phyloP scores from a whole-genome alignment of 1,284 basidiomycete species.

The Pascua guehoae region DNA sequence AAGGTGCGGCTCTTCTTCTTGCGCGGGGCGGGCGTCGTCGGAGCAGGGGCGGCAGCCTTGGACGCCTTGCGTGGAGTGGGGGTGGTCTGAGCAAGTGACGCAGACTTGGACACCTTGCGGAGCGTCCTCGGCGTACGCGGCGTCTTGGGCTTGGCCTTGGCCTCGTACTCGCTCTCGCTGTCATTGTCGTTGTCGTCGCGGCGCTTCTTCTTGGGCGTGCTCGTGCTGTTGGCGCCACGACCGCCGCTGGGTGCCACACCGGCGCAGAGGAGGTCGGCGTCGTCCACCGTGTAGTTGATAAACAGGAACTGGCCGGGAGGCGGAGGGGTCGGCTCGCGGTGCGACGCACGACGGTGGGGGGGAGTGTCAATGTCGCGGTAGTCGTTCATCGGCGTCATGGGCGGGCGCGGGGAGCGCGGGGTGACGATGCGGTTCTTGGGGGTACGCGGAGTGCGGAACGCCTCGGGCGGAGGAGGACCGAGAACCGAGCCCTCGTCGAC shows the following conservation, averaged over 20 bases:
- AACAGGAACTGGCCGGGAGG: slow-evolving; percentile 23
- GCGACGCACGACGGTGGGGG: too few relatives aligned
- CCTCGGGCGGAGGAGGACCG: too few relatives aligned
- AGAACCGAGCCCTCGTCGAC: too few relatives aligned
- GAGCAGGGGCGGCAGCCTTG: too few relatives aligned
- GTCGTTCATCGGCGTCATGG: too few relatives aligned
- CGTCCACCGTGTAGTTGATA: slow-evolving; percentile 44
- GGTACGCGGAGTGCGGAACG: not conserved
- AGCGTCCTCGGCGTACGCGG: not conserved
- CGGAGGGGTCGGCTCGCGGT: not conserved
- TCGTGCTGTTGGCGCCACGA: slow-evolving; percentile 9
- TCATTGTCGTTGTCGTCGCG: slow-evolving; percentile 22
- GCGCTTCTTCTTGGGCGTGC: not conserved
- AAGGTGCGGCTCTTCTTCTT: too few relatives aligned
- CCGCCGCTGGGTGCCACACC: slow-evolving; percentile 45
- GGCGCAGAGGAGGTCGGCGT: slow-evolving; percentile 39
- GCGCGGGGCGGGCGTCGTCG: too few relatives aligned
- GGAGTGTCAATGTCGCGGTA: too few relatives aligned
- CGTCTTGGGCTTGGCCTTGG: not conserved
- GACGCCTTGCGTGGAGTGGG: too few relatives aligned
- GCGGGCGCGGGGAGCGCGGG: not conserved
- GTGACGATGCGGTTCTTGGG: not conserved
- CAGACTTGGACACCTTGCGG: too few relatives aligned
- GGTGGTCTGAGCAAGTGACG: not conserved
- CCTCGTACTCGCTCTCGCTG: not conserved